Evolutionary conservation across 495 filamentous ascomycete genomes (phyloP).

Genomic region (Penicillium angulare): DNA sequence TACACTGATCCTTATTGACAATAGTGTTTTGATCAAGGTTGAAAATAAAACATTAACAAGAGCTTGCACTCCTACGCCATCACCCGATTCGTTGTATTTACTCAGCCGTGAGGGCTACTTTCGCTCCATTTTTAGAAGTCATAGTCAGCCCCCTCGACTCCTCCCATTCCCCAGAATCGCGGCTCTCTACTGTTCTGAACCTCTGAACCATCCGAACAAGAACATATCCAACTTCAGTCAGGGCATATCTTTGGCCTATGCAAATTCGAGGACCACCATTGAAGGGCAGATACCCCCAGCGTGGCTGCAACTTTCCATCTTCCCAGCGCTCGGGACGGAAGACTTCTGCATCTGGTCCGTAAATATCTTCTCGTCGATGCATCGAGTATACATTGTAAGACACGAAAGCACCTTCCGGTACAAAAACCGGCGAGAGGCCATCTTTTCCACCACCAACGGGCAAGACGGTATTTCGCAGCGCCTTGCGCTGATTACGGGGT

Average conservation of each 20-base stretch:
- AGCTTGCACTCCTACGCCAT: background rate
- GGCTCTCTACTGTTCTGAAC: constrained; percentile 48
- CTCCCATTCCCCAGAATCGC: constrained; percentile 33
- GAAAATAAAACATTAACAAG: background rate
- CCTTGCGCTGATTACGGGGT: constrained; percentile 39
- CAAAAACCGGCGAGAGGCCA: constrained; percentile 26
- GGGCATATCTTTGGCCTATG: constrained; percentile 52
- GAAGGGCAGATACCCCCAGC: constrained; percentile 52
- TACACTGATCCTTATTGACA: too few relatives aligned
- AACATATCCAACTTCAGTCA: constrained; percentile 55
- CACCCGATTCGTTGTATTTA: background rate
- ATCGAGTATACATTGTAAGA: constrained; percentile 35
- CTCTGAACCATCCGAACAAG: constrained; percentile 53
- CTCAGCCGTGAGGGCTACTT: constrained; percentile 12
- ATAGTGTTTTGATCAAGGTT: too few relatives aligned
- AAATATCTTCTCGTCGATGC: constrained; percentile 45
- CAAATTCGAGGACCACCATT: constrained; percentile 57
- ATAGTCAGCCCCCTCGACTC: constrained; percentile 12
- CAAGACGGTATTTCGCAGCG: constrained; percentile 40
- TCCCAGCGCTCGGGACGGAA: constrained; percentile 53
- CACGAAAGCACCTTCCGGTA: constrained; percentile 20
- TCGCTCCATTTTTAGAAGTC: constrained; percentile 24
- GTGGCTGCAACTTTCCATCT: constrained; percentile 16
- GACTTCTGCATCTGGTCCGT: constrained; percentile 42
- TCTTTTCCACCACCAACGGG: constrained; percentile 51